Base-by-base conservation (phyloP, 768 basidiomycete genomes). In the Collybiopsis confluens region DNA sequence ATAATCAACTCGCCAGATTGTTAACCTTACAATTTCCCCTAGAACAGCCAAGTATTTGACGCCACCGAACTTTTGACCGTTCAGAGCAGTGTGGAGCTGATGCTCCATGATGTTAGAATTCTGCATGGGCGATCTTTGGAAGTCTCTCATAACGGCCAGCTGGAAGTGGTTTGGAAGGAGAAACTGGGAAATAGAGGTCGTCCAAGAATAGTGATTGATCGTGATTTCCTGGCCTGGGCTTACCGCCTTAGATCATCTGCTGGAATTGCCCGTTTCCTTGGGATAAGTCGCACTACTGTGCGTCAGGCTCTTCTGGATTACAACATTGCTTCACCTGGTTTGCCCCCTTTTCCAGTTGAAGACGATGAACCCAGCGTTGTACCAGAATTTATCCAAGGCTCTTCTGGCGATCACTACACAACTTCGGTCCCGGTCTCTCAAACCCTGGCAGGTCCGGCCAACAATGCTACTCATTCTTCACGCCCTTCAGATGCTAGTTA, bases 151-250 rank as follows among this genome's bases (percentile, higher is more conserved):
- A 1, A 47, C 45, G 53, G 53, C 8, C 27, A n/a, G 7, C 53
- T 35, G 18, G 28, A 23, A 18, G 30, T 54, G 2, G 26, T 54
- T 21, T 37, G 9, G 13, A 10, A 16, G 7, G 44, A 45, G 23
- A 26, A 55, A 23, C 59, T 61, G 1, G 58, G 63, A 1, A 42
- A 38, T 10, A 51, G 52, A 2, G 64, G 67, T 1, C 60, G 65
- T 15, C 66, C 66, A 3, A 50, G 57, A 3, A 40, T 64, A 1
- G 56, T 63, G 3, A 63, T 68, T 21, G 54, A 68, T 30, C 60
- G 54, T 1, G 26, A 45, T 1, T 61, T 67, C 35, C 58, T 63
- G 3, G 4, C 20, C 11, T 53, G 40, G 40, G 52, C 50, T 21
- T 52, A 45, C 49, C 6, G 15, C 10, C 38, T 27, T 8, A 10